A percentile compares a stretch with the other conserved stretches of the same genome.
Evolutionary conservation across 208 protist species (phyloP).

Genomic region (Trypanosomatidae sp.): DNA sequence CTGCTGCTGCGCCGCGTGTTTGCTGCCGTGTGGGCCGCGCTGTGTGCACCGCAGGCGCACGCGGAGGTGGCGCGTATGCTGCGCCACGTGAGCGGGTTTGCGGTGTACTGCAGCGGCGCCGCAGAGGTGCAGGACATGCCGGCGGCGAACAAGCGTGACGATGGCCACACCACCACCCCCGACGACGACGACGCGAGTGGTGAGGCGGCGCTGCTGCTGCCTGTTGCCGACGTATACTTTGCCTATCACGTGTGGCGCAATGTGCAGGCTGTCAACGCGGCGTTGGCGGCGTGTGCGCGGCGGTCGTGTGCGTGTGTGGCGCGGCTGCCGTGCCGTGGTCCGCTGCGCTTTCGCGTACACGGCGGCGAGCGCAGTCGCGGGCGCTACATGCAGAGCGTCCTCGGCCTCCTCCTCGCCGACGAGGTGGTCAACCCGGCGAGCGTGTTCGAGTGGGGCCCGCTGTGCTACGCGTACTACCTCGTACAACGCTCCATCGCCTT

Average conservation of each 20-base stretch:
- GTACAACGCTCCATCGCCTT: constrained; percentile 93
- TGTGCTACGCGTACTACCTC: constrained; percentile 98
- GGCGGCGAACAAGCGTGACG: too few species aligned
- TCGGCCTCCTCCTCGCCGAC: constrained; percentile 88
- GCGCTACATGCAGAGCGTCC: constrained; percentile 72
- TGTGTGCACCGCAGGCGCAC: constrained; percentile 11
- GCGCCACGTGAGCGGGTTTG: constrained; percentile 82
- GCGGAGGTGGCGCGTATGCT: constrained; percentile 86
- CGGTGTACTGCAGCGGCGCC: constrained; percentile 17
- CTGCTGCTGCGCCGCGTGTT: constrained; percentile 93
- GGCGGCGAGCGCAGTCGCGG: constrained; percentile 62
- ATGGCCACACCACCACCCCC: too few species aligned
- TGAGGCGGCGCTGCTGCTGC: too few species aligned
- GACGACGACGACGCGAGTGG: too few species aligned
- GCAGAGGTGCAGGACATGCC: constrained; percentile 40
- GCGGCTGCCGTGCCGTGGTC: too few species aligned
- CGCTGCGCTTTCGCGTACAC: constrained; percentile 25
- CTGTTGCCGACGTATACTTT: constrained; percentile 98
- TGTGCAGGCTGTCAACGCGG: constrained; percentile 93
- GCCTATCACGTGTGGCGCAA: constrained; percentile 97
- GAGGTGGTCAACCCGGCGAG: constrained; percentile 93
- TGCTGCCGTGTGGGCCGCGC: constrained; percentile 93
- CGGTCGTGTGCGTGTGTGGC: background rate
- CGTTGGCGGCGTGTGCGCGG: constrained; percentile 26
- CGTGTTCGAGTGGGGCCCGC: constrained; percentile 77